Evolutionary conservation across 2,329 filamentous ascomycete genomes (phyloP).

Genomic region (Pyricularia sp.): DNA sequence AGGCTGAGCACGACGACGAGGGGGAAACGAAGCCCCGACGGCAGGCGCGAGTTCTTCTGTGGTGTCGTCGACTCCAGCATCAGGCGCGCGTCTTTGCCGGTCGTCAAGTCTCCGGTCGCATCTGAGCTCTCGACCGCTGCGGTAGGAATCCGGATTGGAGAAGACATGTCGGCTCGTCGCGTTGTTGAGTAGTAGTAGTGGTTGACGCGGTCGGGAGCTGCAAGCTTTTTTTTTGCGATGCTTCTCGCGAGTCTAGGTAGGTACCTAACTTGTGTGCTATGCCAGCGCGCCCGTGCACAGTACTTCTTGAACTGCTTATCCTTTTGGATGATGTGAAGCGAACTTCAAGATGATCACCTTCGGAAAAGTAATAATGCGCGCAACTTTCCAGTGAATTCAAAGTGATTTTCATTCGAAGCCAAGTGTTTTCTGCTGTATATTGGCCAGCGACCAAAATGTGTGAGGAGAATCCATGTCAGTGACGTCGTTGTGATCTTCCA

Average conservation of each 20-base stretch:
- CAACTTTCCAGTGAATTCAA: not conserved
- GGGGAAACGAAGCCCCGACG: constrained; percentile 38
- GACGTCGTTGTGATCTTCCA: not conserved
- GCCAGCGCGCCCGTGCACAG: not conserved
- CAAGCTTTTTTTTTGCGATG: not conserved
- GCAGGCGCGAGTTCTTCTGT: constrained; percentile 25
- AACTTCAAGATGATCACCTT: not conserved
- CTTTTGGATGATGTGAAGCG: not conserved
- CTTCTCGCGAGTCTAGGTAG: not conserved
- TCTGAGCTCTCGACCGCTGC: not conserved
- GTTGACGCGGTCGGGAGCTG: not conserved
- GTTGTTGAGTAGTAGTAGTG: not conserved
- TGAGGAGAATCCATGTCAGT: not conserved
- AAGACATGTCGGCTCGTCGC: not conserved
- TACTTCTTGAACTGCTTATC: not conserved
- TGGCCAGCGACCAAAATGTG: not conserved
- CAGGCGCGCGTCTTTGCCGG: not conserved
- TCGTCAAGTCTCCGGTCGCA: not conserved
- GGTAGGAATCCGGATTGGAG: not conserved
- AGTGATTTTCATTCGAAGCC: not conserved
- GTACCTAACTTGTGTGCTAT: not conserved
- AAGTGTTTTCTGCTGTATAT: not conserved
- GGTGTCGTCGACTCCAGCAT: not conserved
- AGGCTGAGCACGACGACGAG: constrained; percentile 47
- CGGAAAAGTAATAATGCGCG: not conserved